Conservation (phyloP, 2,329 filamentous ascomycete species). For the Pyrenochaeta sp. region DNA sequence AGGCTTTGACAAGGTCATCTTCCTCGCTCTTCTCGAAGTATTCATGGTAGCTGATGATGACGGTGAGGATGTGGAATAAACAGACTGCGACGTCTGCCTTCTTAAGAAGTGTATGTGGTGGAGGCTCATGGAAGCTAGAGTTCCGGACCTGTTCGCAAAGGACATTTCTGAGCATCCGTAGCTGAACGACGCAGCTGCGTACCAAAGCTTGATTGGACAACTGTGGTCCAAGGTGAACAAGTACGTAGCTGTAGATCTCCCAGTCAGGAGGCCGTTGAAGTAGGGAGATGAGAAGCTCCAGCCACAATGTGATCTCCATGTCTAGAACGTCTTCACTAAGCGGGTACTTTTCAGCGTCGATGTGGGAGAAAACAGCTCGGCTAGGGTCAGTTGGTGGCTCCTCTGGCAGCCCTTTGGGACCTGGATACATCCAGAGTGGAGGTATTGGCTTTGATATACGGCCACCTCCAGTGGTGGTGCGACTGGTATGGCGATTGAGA, state of each 20-base stretch:
- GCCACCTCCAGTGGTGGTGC: constrained; percentile 31
- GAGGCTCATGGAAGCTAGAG: constrained; percentile 82
- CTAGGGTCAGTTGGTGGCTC: constrained; percentile 60
- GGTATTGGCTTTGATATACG: constrained; percentile 45
- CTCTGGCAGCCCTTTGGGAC: constrained; percentile 62
- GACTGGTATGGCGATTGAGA: constrained; percentile 39
- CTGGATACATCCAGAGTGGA: constrained; percentile 66
- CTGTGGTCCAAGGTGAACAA: constrained; percentile 87
- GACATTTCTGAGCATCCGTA: constrained; percentile 77
- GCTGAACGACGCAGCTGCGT: constrained; percentile 73
- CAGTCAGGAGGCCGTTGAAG: constrained; percentile 80
- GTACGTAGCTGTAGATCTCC: constrained; percentile 90
- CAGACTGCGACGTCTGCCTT: constrained; percentile 90
- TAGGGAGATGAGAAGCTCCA: constrained; percentile 79
- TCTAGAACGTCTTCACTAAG: constrained; percentile 52
- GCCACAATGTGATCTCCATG: constrained; percentile 67
- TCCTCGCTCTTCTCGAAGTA: constrained; percentile 85
- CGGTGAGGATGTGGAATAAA: constrained; percentile 84
- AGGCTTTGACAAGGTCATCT: constrained; percentile 86
- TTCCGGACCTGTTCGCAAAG: constrained; percentile 84
- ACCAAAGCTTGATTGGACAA: constrained; percentile 91
- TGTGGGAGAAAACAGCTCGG: constrained; percentile 60
- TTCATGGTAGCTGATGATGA: constrained; percentile 89
- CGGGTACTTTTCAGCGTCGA: constrained; percentile 47
- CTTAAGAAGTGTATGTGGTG: constrained; percentile 77